A percentile compares a stretch with the other conserved stretches of the same genome.
phyloP scores from a whole-genome alignment of 352 stramenopile species.

The Phytopythium boreale region DNA sequence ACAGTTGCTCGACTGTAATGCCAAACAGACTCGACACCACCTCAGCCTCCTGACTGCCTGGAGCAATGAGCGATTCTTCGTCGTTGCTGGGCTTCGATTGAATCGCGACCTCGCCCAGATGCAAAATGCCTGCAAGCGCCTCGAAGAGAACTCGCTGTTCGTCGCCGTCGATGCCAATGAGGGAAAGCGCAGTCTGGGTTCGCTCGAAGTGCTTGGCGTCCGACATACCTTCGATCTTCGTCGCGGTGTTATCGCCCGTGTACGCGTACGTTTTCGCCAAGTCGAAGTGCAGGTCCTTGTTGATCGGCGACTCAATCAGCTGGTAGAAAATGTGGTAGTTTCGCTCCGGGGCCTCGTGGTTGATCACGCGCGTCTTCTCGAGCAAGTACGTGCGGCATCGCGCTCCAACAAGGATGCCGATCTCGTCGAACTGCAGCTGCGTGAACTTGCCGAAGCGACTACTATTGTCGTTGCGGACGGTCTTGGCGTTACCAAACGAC shows the following conservation, averaged over 20 bases:
- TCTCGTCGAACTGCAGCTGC: constrained; percentile 90
- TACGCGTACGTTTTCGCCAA: constrained; percentile 53
- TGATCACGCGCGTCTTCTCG: constrained; percentile 96
- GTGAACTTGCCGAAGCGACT: constrained; percentile 97
- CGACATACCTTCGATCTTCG: constrained; percentile 72
- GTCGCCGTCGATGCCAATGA: constrained; percentile 81
- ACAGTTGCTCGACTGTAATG: constrained; percentile 86
- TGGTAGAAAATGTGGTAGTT: constrained; percentile 99
- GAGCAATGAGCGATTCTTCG: constrained; percentile 66
- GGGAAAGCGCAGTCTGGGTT: constrained; percentile 59
- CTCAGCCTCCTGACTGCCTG: constrained; percentile 36
- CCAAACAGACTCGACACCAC: constrained; percentile 85
- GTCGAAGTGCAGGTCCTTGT: constrained; percentile 49
- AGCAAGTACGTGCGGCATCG: constrained; percentile 96
- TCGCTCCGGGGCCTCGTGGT: constrained; percentile 90
- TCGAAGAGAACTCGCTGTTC: constrained; percentile 92
- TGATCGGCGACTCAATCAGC: constrained; percentile 55
- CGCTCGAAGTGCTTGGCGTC: constrained; percentile 82
- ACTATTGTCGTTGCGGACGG: constrained; percentile 97
- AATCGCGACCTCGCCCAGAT: constrained; percentile 93
- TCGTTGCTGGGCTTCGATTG: constrained; percentile 67
- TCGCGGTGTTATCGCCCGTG: constrained; percentile 55
- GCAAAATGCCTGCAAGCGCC: constrained; percentile 91
- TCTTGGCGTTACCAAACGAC: constrained; percentile 98
- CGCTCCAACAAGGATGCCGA: constrained; percentile 86